Conservation (phyloP, 2,329 filamentous ascomycete genomes). For the Lanzia echinophila region DNA sequence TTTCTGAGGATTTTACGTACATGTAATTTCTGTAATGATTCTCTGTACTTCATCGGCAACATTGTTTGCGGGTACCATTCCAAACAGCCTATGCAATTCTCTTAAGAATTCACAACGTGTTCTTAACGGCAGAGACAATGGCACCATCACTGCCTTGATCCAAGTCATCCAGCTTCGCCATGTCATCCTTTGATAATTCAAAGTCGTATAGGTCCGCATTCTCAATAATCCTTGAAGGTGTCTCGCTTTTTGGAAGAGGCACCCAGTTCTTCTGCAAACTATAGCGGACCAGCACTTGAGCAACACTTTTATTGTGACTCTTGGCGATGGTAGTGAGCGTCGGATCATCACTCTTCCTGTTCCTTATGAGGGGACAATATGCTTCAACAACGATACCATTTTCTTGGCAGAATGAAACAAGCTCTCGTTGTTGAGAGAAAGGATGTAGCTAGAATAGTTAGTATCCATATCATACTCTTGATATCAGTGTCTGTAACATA, state of each 20-base stretch:
- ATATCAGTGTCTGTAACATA: constrained; percentile 23
- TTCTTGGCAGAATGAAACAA: constrained; percentile 42
- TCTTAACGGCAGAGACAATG: constrained; percentile 27
- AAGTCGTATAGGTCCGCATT: constrained; percentile 54
- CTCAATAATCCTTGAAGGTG: constrained; percentile 48
- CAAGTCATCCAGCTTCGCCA: constrained; percentile 45
- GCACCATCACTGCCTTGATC: constrained; percentile 42
- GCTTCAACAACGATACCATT: constrained; percentile 47
- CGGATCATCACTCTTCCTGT: constrained; percentile 48
- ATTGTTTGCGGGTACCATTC: too few species aligned
- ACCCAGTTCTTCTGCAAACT: constrained; percentile 54
- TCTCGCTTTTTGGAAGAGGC: constrained; percentile 61
- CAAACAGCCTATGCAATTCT: too few species aligned
- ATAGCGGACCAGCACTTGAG: constrained; percentile 61
- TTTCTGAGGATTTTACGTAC: too few species aligned
- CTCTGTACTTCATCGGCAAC: too few species aligned
- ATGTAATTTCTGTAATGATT: too few species aligned
- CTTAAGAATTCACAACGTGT: constrained; percentile 5
- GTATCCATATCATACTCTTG: neutral
- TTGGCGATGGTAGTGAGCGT: constrained; percentile 49
- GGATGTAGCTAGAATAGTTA: constrained; percentile 45
- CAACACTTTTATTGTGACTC: constrained; percentile 53
- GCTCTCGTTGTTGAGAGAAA: constrained; percentile 55
- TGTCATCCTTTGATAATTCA: constrained; percentile 48
- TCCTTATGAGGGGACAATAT: constrained; percentile 47